These are phyloP conservation scores for Colletotrichum orchidophilum DNA, from an alignment of 2,329 filamentous ascomycete genomes.

Conservation along the genomic window DNA sequence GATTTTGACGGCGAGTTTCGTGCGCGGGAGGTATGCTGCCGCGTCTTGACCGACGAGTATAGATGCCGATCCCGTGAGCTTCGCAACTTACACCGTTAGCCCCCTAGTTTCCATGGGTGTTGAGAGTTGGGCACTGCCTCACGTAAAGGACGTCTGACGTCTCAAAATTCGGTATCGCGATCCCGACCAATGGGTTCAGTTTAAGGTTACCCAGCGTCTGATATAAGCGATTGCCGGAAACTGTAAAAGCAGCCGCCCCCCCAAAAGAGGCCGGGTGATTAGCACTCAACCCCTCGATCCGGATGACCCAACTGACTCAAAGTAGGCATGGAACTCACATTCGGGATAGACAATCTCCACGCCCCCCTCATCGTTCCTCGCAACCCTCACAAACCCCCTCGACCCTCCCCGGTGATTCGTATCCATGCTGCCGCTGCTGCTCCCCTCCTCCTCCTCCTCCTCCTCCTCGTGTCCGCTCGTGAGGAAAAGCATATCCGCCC, in stretches of 20 bases:
- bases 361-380: constrained; percentile 60
- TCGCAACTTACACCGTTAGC: neutral
- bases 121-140: no score
- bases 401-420: constrained; percentile 83
- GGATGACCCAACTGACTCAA: neutral
- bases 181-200: constrained; percentile 71
- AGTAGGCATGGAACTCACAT: constrained; percentile 50
- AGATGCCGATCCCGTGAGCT: constrained; percentile 71
- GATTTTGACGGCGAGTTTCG: constrained; percentile 78
- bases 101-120: no score
- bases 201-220: constrained; percentile 84
- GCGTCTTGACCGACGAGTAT: constrained; percentile 74
- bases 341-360: constrained; percentile 78
- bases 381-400: constrained; percentile 76
- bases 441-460: no score
- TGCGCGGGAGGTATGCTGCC: constrained; percentile 69
- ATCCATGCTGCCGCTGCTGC: constrained; percentile 73
- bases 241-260: constrained; percentile 35
- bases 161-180: constrained; percentile 78
- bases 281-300: neutral
- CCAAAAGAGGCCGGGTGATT: neutral
- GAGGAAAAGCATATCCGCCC: constrained; percentile 82
- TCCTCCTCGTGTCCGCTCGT: constrained; percentile 69
- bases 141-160: constrained; percentile 77
- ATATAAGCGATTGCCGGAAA: constrained; percentile 84